Percentiles rank a stretch among this genome's conserved stretches.
Evolutionary conservation across 495 filamentous ascomycete genomes (phyloP).

Genomic region (Pseudotulostoma volvatum): DNA sequence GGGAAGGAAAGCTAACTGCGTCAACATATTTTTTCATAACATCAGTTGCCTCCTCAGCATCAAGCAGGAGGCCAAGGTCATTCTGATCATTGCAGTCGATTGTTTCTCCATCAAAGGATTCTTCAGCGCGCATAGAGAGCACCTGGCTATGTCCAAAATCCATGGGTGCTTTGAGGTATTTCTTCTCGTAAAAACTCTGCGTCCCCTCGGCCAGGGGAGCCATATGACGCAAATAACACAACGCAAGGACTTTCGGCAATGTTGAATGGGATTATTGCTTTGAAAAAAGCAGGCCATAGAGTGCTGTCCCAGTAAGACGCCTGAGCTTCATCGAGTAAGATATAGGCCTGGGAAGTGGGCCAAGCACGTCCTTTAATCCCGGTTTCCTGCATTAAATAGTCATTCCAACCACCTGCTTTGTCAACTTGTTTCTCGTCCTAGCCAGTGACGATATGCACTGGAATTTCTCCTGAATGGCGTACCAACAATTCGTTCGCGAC

Average conservation of each 20-base stretch:
- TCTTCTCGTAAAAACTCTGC: neutral
- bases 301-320: neutral
- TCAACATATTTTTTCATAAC: no score
- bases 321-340: neutral
- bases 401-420: neutral
- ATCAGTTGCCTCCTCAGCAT: no score
- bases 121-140: no score
- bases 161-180: neutral
- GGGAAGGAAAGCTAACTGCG: neutral
- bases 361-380: neutral
- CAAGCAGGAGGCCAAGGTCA: no score
- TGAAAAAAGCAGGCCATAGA: neutral
- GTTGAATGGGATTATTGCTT: neutral
- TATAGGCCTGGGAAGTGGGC: neutral
- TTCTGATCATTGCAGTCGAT: no score
- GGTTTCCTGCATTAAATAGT: neutral
- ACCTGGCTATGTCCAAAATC: no score
- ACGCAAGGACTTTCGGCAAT: neutral
- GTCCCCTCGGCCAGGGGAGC: neutral
- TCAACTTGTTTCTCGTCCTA: neutral
- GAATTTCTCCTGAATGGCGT: neutral
- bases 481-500: conserved; percentile 1
- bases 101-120: no score
- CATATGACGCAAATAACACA: neutral
- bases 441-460: neutral